Evolutionary conservation across 1,284 basidiomycete species (phyloP), one percentile per base, ranked within the genome.

Genomic region (Apiotrichum sp.): DNA sequence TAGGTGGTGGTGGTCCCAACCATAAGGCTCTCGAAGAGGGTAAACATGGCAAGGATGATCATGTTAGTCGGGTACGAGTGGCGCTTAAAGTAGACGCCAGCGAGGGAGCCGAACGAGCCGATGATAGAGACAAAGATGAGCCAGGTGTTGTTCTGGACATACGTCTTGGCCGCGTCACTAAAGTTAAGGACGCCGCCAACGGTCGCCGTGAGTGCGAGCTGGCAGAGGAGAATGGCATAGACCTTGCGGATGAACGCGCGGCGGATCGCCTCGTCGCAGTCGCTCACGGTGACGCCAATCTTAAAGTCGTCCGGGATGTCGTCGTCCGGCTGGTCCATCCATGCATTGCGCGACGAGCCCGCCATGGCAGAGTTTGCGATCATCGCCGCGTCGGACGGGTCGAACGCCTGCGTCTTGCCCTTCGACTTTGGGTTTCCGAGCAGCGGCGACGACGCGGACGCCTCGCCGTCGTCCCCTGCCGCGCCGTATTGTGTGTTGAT

Each of bases 21-120:
- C 49, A 78, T 69, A 58, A 77, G 60, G 13, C 71, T 66, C 61
- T 80, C 79, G 58, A 76, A 77, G n/a, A 78, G 42, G 13, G 79
- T 81, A 62, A 80, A 80, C 36, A 78, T 50, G 4, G 74, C 75
- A 33, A 83, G 75, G 5, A 81, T 63, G 55, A 80, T 64, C 55
- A 82, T 62, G 68, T 82, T 83, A 56, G 76, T 64, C 1, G 76
- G 76, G 53, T 71, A 72, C 33, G 69, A 64, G 57, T 78, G 72
- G 41, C 75, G 65, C 62, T 77, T 76, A 70, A 70, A 76, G 56
- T 73, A 76, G 3, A 73, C 70, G 31, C 66, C 65, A 36, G 64
- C 56, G 11, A 78, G 66, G 6, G 68, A 69, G 7, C 63, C 69
- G 52, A 78, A 73, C 29, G 72, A 72, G 13, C 71, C 71, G 43